Evolutionary conservation across 2,329 filamentous ascomycete species (phyloP), one percentile per base, ranked within the genome.

Genomic region (Stagonosporopsis rhizophila): DNA sequence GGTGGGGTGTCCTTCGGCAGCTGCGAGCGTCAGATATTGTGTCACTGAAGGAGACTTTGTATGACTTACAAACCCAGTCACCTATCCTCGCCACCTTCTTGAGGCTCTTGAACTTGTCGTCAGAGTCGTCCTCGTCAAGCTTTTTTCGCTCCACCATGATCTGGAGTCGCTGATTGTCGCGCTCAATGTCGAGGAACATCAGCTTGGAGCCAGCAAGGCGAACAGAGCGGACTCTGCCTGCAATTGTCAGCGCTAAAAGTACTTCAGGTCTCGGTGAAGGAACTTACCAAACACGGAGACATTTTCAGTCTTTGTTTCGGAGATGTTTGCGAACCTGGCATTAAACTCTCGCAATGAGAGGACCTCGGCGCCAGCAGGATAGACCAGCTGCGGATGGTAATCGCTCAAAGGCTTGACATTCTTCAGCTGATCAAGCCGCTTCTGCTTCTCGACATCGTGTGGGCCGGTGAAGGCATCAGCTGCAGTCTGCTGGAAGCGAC

Each of bases 141-240:
- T 81, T 84, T 56, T 82, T 81, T 65, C 88, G 82, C 75, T 90
- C 90, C 75, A 90, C 83, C 79, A 96, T 87, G 59, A 88, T 83
- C 77, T 99, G 95, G 30, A 96, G 76, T 61, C 83, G 85, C 64
- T 86, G 79, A 54, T 87, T 89, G 71, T 91, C 87, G 73, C 92
- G 87, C 64, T 87, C 81, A 45, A 98, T 79, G 76, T 95, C 90
- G 64, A 97, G 75, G 75, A 99, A 99, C 61, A 92, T 81, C 66
- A 99, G 86, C 77, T 90, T 91, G 66, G 86, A 88, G 64, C 93
- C 88, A 51, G 87, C 84, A 44, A 85, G 81, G 60, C 91, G 89
- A 71, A 90, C 84, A 42, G 87, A 87, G 68, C 83, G 82, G 61
- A 96, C 83, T 72, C 92, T 91, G 76, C 92, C 91, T 88, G 80